Conservation (phyloP, 225 moss, liverwort and hornwort genomes). For the Antitrichia curtipendula region DNA sequence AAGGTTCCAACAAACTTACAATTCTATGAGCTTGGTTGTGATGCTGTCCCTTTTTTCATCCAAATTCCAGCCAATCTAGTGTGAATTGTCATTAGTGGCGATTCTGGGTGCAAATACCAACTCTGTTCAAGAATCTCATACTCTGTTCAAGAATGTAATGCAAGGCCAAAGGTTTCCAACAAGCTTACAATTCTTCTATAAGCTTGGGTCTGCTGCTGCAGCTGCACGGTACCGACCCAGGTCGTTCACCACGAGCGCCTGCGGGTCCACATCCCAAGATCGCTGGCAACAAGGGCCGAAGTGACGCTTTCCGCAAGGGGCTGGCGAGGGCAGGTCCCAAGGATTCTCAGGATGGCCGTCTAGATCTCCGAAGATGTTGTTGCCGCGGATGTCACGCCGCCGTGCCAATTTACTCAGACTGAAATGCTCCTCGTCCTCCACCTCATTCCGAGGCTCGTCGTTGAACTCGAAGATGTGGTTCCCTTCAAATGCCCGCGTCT, state of each 20-base stretch:
- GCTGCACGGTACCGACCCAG: neutral
- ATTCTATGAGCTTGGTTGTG: neutral
- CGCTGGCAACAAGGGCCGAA: neutral
- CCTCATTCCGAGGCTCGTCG: conserved; percentile 21
- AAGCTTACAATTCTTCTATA: neutral
- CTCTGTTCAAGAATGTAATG: neutral
- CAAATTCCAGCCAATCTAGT: neutral
- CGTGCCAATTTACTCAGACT: conserved; percentile 12
- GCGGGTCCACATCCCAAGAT: neutral
- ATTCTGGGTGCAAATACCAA: neutral
- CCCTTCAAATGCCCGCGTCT: conserved; percentile 18
- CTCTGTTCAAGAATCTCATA: neutral
- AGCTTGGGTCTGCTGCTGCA: neutral
- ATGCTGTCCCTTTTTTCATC: neutral
- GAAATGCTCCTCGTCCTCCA: neutral
- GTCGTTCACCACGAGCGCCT: neutral
- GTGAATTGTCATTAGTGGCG: neutral
- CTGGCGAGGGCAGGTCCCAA: neutral
- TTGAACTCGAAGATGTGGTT: conserved; percentile 31
- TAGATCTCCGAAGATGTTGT: conserved; percentile 11
- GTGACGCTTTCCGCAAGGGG: neutral
- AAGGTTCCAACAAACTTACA: neutral
- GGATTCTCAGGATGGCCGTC: neutral
- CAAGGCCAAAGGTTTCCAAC: neutral
- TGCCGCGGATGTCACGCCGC: conserved; percentile 26